Percentiles rank a stretch among this genome's conserved stretches.
Evolutionary conservation across 306 rosid species (phyloP).

Genomic region (Amphicarpaea edgeworthii): DNA sequence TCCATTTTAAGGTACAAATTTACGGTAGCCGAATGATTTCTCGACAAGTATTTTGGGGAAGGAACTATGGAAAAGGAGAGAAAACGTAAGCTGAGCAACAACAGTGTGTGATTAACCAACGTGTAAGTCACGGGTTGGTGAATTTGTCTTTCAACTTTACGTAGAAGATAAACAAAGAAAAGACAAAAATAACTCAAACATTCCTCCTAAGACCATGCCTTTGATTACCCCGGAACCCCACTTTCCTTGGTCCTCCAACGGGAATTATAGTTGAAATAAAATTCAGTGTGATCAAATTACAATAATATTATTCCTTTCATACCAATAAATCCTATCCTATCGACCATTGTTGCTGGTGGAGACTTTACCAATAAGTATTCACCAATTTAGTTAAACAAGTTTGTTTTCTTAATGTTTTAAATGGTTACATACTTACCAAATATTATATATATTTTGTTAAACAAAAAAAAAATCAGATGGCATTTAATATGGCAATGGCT

Average conservation of each 20-base stretch:
- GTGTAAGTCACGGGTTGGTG: slow-evolving; percentile 67
- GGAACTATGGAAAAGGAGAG: slow-evolving; percentile 60
- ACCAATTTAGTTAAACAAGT: neutral
- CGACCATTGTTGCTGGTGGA: neutral
- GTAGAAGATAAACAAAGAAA: slow-evolving; percentile 64
- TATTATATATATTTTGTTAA: neutral
- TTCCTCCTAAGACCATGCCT: slow-evolving; percentile 41
- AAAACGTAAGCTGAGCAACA: slow-evolving; percentile 67
- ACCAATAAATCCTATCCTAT: slow-evolving; percentile 10
- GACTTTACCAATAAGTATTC: slow-evolving; percentile 7
- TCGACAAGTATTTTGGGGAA: slow-evolving; percentile 75
- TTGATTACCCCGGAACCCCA: slow-evolving; percentile 50
- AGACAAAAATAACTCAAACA: slow-evolving; percentile 42
- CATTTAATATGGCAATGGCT: slow-evolving; percentile 16
- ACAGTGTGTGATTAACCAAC: slow-evolving; percentile 56
- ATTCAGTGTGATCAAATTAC: slow-evolving; percentile 26
- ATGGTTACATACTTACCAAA: neutral
- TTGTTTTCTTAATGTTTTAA: neutral
- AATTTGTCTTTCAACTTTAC: slow-evolving; percentile 51
- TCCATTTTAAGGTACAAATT: slow-evolving; percentile 43
- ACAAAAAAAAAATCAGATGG: neutral
- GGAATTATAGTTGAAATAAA: slow-evolving; percentile 37
- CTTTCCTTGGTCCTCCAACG: slow-evolving; percentile 43
- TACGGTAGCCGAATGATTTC: slow-evolving; percentile 54
- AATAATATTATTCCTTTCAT: slow-evolving; percentile 17